A percentile compares a stretch with the other conserved stretches of the same genome.
These are phyloP conservation scores for Crithidia bombi DNA, from an alignment of 208 protist genomes.

Conservation along the genomic window DNA sequence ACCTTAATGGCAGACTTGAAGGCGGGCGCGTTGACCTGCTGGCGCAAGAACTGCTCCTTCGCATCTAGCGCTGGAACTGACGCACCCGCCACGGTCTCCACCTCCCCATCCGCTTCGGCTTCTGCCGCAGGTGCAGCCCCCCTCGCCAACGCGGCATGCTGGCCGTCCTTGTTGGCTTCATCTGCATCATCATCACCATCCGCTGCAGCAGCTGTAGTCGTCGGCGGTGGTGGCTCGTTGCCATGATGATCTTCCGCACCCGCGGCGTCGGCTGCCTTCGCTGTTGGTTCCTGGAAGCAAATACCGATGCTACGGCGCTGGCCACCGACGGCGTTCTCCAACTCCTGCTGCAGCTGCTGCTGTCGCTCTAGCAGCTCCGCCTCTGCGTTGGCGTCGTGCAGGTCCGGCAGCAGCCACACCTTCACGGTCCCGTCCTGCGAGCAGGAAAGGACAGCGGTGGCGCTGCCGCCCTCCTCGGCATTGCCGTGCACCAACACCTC, in stretches of 20 bases:
- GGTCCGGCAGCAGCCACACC: conserved; percentile 76
- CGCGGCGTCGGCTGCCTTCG: neutral
- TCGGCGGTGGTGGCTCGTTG: neutral
- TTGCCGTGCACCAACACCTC: conserved; percentile 46
- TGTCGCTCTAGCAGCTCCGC: conserved; percentile 26
- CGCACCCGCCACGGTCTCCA: neutral
- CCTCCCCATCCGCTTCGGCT: neutral
- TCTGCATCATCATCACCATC: neutral
- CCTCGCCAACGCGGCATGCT: neutral
- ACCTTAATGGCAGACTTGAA: conserved; percentile 69
- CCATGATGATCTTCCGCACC: conserved; percentile 9
- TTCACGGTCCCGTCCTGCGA: conserved; percentile 58
- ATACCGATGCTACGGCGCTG: conserved; percentile 39
- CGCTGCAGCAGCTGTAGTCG: too few relatives aligned
- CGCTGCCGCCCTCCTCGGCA: conserved; percentile 24
- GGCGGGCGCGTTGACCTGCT: conserved; percentile 17
- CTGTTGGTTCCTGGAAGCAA: conserved; percentile 48
- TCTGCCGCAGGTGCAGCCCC: too few relatives aligned
- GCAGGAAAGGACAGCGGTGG: conserved; percentile 58
- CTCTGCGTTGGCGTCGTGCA: conserved; percentile 50
- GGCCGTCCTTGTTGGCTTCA: neutral
- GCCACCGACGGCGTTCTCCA: conserved; percentile 6
- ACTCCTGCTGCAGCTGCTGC: conserved; percentile 50
- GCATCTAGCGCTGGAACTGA: conserved; percentile 7
- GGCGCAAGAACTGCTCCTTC: conserved; percentile 30